Base-by-base conservation (phyloP, 2,329 filamentous ascomycete species). In the Ustulina deusta region DNA sequence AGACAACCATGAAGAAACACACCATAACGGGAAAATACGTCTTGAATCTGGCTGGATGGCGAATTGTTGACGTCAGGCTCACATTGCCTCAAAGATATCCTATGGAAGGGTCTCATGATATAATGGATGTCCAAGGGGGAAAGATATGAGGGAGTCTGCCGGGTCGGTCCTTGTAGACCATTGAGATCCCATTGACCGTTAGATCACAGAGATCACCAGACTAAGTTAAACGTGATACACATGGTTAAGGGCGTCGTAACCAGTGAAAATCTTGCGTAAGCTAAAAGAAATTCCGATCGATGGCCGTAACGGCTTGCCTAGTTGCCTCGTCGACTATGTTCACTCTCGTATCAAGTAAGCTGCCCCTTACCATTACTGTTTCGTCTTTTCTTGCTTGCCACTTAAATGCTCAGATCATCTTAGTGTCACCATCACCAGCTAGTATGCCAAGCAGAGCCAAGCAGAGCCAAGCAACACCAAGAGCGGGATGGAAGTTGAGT, bases 361-460 rank as follows among this genome's bases (percentile, higher is more conserved):
- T 84, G 36, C 90, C 89, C 71, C 86, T 86, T 82, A 92, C 87
- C n/a, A 81, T 74, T 20, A 91, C 78, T 9, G 81, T 79, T 64
- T 86, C 81, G 0, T 76, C 71, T 34, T 79, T 77, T 54, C 84
- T 84, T 32, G 80, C 71, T 0, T 77, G 72, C 20, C 85, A 86
- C n/a, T 80, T 84, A 74, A 91, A 91, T 0, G 83, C 85, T 7
- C 85, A 85, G 0, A 83, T 84, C 49, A 86, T 85, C 74, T 87
- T 88, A 63, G 83, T 85, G 42, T 82, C 81, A 9, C 85, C 72
- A 17, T 48, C 48, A 22, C 10, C 27, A 32, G 55, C 40, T 20
- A 58, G 17, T 25, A 36, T 38, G 57, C 57, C 57, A 60, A 60
- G 57, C 32, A 48, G 29, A 27, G 44, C 57, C 57, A 49, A 60